Conservation (phyloP, 352 stramenopile species). For the Thraustochytrium aureum region DNA sequence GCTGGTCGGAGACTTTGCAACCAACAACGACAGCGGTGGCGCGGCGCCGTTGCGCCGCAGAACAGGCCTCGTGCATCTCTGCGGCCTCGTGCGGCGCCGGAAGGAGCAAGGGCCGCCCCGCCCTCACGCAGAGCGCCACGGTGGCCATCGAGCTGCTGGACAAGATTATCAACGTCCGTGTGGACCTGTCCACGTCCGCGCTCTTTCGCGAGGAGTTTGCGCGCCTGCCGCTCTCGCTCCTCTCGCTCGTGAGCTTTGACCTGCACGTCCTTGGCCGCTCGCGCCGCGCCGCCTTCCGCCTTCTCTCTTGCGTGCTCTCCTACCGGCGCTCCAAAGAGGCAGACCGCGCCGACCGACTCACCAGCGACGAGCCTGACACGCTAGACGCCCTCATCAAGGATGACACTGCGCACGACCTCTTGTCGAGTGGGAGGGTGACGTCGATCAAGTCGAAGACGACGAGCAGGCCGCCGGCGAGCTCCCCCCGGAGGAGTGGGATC, state of each 20-base stretch:
- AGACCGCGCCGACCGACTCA: neutral
- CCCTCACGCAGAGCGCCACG: slow-evolving; percentile 28
- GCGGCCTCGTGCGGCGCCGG: slow-evolving; percentile 15
- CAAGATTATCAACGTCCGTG: slow-evolving; percentile 17
- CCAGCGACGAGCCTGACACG: neutral
- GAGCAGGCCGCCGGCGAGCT: neutral
- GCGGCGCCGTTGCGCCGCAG: neutral
- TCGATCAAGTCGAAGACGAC: slow-evolving; percentile 21
- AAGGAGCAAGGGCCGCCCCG: slow-evolving; percentile 14
- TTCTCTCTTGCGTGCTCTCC: slow-evolving; percentile 11
- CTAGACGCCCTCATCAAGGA: slow-evolving; percentile 33
- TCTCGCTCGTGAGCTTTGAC: slow-evolving; percentile 27
- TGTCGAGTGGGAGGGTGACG: slow-evolving; percentile 48
- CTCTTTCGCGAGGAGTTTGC: slow-evolving; percentile 16
- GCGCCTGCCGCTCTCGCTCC: neutral
- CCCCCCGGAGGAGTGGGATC: slow-evolving; percentile 1
- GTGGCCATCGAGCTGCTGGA: slow-evolving; percentile 38
- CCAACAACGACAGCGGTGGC: neutral
- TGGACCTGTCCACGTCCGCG: neutral
- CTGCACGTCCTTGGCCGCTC: slow-evolving; percentile 3
- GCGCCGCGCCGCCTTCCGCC: slow-evolving; percentile 20
- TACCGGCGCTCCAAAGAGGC: neutral
- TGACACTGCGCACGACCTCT: slow-evolving; percentile 41
- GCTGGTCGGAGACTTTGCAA: neutral
- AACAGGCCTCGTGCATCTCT: slow-evolving; percentile 16